phyloP scores from a whole-genome alignment of 192 early-diverging fungal species.

The Mortierella antarctica region DNA sequence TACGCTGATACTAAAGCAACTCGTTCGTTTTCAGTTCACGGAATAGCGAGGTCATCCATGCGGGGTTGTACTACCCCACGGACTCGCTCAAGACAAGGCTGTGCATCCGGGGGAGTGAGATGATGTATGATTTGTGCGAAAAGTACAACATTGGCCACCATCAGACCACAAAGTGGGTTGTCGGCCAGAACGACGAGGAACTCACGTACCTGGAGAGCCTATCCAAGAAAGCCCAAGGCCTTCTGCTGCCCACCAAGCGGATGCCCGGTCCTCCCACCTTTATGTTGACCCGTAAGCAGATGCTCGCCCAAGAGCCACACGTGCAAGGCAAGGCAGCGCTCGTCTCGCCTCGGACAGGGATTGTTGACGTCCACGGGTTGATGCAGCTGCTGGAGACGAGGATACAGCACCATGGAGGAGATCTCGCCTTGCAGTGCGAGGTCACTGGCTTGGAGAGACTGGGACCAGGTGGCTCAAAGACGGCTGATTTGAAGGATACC shows the following conservation, averaged over 20 bases:
- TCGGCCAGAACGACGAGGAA: conserved; percentile 68
- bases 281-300: conserved; percentile 57
- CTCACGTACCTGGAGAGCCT: conserved; percentile 63
- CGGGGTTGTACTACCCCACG: conserved; percentile 84
- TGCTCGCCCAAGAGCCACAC: conserved; percentile 64
- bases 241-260: conserved; percentile 39
- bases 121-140: conserved; percentile 74
- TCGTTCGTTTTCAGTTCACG: conserved; percentile 63
- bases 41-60: conserved; percentile 93
- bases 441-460: conserved; percentile 57
- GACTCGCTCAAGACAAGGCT: conserved; percentile 79
- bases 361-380: conserved; percentile 79
- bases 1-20: neutral
- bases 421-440: conserved; percentile 63
- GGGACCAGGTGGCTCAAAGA: neutral
- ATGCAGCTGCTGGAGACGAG: conserved; percentile 72
- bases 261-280: conserved; percentile 61
- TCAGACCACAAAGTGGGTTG: conserved; percentile 82
- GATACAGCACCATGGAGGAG: conserved; percentile 62
- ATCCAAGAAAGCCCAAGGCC: conserved; percentile 60
- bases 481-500: neutral
- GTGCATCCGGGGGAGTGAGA: conserved; percentile 78
- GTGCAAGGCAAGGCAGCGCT: conserved; percentile 68
- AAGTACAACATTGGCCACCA: conserved; percentile 63
- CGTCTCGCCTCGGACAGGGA: conserved; percentile 81